These are phyloP conservation scores for Septoria linicola DNA, from an alignment of 2,329 filamentous ascomycete genomes.

Conservation along the genomic window DNA sequence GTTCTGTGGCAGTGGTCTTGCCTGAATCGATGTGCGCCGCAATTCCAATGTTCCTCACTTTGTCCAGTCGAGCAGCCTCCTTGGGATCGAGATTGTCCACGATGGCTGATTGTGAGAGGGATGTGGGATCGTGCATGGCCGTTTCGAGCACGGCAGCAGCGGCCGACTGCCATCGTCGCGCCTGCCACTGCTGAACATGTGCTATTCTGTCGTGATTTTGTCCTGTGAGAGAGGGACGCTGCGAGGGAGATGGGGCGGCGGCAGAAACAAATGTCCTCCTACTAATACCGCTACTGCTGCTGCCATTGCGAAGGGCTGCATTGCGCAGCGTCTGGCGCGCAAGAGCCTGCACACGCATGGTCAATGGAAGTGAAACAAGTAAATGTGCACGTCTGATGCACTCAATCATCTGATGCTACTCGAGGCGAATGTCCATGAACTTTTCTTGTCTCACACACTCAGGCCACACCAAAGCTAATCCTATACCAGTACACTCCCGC, in stretches of 20 bases:
- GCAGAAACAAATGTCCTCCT: constrained; percentile 30
- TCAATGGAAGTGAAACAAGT: constrained; percentile 11
- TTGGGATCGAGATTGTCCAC: constrained; percentile 77
- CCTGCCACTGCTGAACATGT: constrained; percentile 13
- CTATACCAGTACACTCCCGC: neutral
- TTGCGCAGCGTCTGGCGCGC: constrained; percentile 34
- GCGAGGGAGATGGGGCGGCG: constrained; percentile 19
- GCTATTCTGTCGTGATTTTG: constrained; percentile 35
- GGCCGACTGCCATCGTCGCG: constrained; percentile 32
- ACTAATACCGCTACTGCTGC: constrained; percentile 20
- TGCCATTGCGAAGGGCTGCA: constrained; percentile 22
- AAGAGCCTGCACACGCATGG: constrained; percentile 25
- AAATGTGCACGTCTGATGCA: neutral
- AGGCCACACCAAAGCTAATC: neutral
- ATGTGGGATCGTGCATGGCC: constrained; percentile 56
- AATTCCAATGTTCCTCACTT: constrained; percentile 96
- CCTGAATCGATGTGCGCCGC: constrained; percentile 98
- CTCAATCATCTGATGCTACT: too few relatives aligned
- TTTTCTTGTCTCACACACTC: constrained; percentile 6
- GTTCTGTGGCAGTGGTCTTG: constrained; percentile 94
- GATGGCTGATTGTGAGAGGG: constrained; percentile 63
- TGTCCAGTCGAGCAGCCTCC: constrained; percentile 74
- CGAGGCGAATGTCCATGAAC: neutral
- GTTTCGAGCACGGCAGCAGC: constrained; percentile 50
- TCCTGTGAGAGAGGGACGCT: constrained; percentile 20